These are phyloP conservation scores for Talaromyces pinophilus DNA, from an alignment of 2,329 filamentous ascomycete genomes.

Conservation along the genomic window DNA sequence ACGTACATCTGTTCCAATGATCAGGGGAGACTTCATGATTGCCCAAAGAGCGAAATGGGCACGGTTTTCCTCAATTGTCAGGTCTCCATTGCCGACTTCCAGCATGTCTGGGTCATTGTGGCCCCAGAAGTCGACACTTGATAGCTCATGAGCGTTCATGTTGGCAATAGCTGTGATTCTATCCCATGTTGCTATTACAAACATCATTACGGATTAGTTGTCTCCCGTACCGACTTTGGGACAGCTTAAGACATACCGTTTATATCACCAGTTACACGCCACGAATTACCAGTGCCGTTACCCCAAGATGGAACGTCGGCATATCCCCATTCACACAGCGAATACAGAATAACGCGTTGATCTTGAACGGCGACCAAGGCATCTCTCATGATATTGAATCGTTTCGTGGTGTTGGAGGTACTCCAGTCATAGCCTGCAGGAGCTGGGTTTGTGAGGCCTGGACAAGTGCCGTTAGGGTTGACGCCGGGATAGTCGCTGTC, in stretches of 20 bases:
- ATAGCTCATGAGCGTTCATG: slow-evolving; percentile 50
- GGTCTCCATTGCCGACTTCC: slow-evolving; percentile 53
- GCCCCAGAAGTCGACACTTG: slow-evolving; percentile 52
- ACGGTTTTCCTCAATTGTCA: slow-evolving; percentile 50
- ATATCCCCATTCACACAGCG: slow-evolving; percentile 57
- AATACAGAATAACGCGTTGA: slow-evolving; percentile 53
- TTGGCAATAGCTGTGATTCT: slow-evolving; percentile 50
- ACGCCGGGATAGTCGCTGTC: slow-evolving; percentile 38
- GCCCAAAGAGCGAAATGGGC: slow-evolving; percentile 58
- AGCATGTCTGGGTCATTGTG: slow-evolving; percentile 56
- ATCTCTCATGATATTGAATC: slow-evolving; percentile 57
- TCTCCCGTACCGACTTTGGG: not conserved
- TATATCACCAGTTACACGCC: slow-evolving; percentile 44
- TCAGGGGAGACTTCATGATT: slow-evolving; percentile 52
- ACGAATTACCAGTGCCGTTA: slow-evolving; percentile 50
- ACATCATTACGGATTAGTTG: not conserved
- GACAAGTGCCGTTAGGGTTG: slow-evolving; percentile 47
- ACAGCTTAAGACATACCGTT: slow-evolving; percentile 25
- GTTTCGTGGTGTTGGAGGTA: slow-evolving; percentile 49
- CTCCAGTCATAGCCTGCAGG: slow-evolving; percentile 55
- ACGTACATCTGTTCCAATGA: slow-evolving; percentile 48
- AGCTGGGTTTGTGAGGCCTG: slow-evolving; percentile 38
- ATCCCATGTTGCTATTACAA: slow-evolving; percentile 30
- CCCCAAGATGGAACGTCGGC: slow-evolving; percentile 56
- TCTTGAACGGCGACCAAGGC: slow-evolving; percentile 45